These are phyloP conservation scores for Tilletia horrida DNA, from an alignment of 1,284 basidiomycete genomes.

Conservation along the genomic window DNA sequence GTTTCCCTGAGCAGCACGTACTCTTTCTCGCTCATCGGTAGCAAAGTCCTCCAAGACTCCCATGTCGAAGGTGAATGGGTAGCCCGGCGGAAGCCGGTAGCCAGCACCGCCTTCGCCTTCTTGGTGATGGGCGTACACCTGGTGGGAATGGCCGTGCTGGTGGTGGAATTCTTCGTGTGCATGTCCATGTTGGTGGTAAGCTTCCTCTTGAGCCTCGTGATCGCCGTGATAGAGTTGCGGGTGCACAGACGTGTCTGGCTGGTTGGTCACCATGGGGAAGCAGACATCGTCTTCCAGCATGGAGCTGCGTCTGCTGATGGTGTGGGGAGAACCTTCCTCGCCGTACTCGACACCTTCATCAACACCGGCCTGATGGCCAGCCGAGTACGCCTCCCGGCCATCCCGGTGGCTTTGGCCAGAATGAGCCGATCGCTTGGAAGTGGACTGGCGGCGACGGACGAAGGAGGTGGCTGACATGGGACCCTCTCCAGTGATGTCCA, in stretches of 20 bases:
- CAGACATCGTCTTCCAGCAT: constrained; percentile 51
- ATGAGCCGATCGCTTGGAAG: background rate
- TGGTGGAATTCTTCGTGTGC: constrained; percentile 14
- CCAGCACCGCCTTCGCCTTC: constrained; percentile 14
- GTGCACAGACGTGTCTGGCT: background rate
- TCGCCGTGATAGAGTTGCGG: constrained; percentile 17
- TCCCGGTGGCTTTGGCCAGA: background rate
- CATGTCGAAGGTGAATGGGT: constrained; percentile 51
- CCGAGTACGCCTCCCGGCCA: background rate
- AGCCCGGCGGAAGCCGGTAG: constrained; percentile 36
- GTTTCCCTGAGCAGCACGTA: constrained; percentile 15
- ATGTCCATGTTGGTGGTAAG: background rate
- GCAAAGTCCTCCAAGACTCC: constrained; percentile 46
- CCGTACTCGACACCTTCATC: constrained; percentile 25
- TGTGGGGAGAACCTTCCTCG: constrained; percentile 23
- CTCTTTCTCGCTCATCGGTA: constrained; percentile 42
- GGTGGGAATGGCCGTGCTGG: constrained; percentile 17
- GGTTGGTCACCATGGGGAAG: constrained; percentile 39
- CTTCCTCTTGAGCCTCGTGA: constrained; percentile 14
- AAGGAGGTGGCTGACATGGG: background rate
- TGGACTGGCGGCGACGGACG: background rate
- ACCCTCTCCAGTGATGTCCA: constrained; percentile 19
- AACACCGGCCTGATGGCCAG: too few species aligned
- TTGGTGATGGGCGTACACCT: constrained; percentile 21
- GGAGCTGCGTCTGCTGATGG: constrained; percentile 33